Evolutionary conservation across 768 basidiomycete genomes (phyloP).

Genomic region (Tricholomella constricta): DNA sequence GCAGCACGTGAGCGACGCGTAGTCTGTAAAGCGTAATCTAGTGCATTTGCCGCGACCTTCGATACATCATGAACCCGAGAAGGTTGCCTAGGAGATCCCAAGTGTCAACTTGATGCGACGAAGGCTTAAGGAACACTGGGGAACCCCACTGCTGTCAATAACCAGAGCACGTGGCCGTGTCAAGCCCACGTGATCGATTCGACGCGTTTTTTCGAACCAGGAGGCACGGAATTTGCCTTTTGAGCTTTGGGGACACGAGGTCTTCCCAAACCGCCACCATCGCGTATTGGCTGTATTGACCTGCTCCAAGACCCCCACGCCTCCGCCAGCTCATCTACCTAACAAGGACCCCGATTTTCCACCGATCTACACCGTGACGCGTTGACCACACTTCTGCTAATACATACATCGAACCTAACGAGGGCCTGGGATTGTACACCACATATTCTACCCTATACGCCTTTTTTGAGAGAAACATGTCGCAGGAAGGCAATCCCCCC

Average conservation of each 20-base stretch:
- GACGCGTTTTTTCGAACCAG: constrained; percentile 36
- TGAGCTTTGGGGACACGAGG: background rate
- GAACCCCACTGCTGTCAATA: no score
- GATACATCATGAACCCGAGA: no score
- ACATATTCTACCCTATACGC: background rate
- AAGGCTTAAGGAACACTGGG: no score
- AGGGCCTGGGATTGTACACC: background rate
- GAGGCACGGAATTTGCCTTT: background rate
- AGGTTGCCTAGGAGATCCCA: no score
- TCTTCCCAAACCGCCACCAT: background rate
- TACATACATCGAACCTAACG: background rate
- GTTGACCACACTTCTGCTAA: background rate
- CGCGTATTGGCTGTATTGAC: background rate
- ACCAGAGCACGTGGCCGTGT: constrained; percentile 13
- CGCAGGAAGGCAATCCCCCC: constrained; percentile 3
- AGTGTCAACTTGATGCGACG: no score
- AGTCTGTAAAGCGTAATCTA: background rate
- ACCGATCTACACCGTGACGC: background rate
- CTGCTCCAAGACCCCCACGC: background rate
- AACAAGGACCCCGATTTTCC: background rate
- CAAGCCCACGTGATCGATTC: constrained; percentile 28
- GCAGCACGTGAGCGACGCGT: background rate
- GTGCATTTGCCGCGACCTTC: no score
- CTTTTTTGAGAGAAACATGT: constrained; percentile 1
- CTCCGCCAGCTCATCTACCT: no score